A percentile compares a stretch with the other conserved stretches of the same genome.
Conservation (phyloP, 345 rosid species). For the Ceriops decandra region DNA sequence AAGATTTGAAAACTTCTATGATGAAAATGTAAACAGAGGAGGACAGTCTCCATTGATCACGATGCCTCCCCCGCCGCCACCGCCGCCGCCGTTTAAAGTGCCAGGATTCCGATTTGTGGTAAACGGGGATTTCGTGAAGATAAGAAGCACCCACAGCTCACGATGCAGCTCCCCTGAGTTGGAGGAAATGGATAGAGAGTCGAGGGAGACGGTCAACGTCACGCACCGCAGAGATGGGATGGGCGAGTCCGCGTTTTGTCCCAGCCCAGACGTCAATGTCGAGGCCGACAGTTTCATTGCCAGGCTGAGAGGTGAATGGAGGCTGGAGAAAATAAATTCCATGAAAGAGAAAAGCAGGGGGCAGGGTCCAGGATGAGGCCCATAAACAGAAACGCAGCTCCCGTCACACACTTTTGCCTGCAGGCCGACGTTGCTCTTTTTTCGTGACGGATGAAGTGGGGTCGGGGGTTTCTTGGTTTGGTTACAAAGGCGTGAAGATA, state of each 20-base stretch:
- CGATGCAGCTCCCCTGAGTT: slow-evolving; percentile 61
- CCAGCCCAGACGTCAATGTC: slow-evolving; percentile 80
- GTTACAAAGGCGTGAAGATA: no score
- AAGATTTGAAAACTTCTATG: slow-evolving; percentile 26
- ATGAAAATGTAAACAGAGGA: slow-evolving; percentile 34
- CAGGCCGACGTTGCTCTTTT: no score
- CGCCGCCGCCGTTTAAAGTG: slow-evolving; percentile 57
- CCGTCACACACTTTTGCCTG: no score
- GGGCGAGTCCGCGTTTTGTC: slow-evolving; percentile 40
- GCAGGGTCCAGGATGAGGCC: slow-evolving; percentile 8
- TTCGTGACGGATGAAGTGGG: no score
- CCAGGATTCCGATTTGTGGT: slow-evolving; percentile 39
- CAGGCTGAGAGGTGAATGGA: slow-evolving; percentile 69
- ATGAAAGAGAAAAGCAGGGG: slow-evolving; percentile 43
- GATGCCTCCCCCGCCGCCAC: slow-evolving; percentile 56
- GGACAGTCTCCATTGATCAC: slow-evolving; percentile 47
- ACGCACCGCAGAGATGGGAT: slow-evolving; percentile 26
- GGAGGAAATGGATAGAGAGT: slow-evolving; percentile 31
- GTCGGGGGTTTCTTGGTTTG: no score
- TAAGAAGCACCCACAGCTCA: slow-evolving; percentile 53
- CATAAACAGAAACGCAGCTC: background rate
- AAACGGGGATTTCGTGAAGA: slow-evolving; percentile 55
- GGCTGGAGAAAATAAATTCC: slow-evolving; percentile 74
- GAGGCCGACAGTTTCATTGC: slow-evolving; percentile 90
- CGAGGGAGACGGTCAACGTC: slow-evolving; percentile 22